Conservation (phyloP, 345 rosid species). For the Psidium guajava region DNA sequence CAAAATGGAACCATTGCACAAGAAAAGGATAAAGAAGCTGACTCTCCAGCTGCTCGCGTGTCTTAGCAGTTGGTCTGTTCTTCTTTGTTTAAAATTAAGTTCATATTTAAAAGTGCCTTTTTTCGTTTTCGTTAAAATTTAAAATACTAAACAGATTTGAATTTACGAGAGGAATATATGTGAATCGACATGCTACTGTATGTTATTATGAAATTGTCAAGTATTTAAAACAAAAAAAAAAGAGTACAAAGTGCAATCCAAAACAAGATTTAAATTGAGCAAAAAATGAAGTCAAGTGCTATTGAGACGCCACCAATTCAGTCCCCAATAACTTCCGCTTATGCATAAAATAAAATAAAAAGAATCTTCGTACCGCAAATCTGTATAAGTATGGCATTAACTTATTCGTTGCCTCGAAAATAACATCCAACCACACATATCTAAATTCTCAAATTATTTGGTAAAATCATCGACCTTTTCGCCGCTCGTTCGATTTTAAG, state of each 20-base stretch:
- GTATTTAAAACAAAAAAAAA: background rate
- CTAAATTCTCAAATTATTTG: background rate
- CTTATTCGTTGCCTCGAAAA: background rate
- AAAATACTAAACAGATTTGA: background rate
- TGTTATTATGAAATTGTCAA: background rate
- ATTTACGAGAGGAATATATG: background rate
- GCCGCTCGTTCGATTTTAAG: background rate
- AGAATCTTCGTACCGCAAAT: background rate
- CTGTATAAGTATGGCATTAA: background rate
- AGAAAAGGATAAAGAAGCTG: background rate
- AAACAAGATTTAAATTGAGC: background rate
- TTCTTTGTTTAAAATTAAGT: background rate
- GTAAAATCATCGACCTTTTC: background rate
- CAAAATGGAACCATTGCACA: background rate
- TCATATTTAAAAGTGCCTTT: background rate
- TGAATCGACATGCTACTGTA: background rate
- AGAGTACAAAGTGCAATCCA: background rate
- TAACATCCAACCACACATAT: background rate
- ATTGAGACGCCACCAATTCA: background rate
- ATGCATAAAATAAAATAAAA: background rate
- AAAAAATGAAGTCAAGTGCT: background rate
- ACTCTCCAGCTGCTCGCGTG: background rate
- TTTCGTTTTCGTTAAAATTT: background rate
- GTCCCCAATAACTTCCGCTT: rapidly evolving
- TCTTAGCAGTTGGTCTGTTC: too few relatives aligned